Evolutionary conservation across 768 basidiomycete genomes (phyloP).

Genomic region (Leccinum barrowsii): DNA sequence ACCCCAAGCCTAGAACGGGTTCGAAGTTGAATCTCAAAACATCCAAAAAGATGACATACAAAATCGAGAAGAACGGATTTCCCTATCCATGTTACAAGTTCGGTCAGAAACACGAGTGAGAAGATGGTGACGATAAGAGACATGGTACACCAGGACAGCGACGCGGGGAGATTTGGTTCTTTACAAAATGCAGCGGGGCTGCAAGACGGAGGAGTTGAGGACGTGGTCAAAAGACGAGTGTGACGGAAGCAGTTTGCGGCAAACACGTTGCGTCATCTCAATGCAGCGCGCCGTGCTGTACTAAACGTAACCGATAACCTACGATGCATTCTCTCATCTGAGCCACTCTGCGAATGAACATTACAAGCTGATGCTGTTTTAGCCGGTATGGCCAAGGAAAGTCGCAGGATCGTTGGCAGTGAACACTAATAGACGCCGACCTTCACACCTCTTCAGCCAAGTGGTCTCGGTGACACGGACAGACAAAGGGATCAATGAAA

Average conservation of each 20-base stretch:
- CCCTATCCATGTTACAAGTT: constrained; percentile 87
- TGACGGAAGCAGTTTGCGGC: not conserved
- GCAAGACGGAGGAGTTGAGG: not conserved
- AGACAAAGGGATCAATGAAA: not conserved
- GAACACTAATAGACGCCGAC: not conserved
- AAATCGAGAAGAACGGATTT: constrained; percentile 77
- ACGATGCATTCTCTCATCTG: not conserved
- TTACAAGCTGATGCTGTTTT: not conserved
- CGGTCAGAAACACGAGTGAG: constrained; percentile 73
- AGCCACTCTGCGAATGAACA: not conserved
- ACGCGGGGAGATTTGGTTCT: not conserved
- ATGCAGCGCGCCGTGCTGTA: too few species aligned
- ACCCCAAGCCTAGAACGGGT: constrained; percentile 57
- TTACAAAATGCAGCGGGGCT: constrained; percentile 5
- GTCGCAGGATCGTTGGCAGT: not conserved
- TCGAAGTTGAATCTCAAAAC: constrained; percentile 4
- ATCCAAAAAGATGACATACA: constrained; percentile 44
- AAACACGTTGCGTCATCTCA: constrained; percentile 18
- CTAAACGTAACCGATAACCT: too few species aligned
- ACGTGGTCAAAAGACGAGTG: not conserved
- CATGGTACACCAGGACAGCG: constrained; percentile 41
- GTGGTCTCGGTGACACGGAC: not conserved
- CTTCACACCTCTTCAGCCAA: not conserved
- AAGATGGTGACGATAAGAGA: constrained; percentile 82
- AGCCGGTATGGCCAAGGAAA: not conserved